Evolutionary conservation across 441 rosid species (phyloP).

Genomic region (Syzygium malaccense): DNA sequence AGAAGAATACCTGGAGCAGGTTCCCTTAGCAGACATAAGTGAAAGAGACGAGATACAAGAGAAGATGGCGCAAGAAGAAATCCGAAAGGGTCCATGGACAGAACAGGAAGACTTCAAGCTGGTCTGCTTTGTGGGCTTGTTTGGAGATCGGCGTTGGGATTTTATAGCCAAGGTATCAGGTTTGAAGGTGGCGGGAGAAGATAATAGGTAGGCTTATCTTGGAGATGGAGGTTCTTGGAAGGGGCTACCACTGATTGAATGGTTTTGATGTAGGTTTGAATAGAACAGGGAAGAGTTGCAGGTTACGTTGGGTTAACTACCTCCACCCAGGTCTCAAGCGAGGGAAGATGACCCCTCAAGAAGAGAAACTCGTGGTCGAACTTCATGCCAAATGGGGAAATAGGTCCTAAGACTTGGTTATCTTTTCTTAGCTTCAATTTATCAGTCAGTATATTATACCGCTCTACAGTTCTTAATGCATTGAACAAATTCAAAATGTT

Average conservation of each 20-base stretch:
- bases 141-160: conserved; percentile 99
- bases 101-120: conserved; percentile 87
- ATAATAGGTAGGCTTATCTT: conserved; percentile 57
- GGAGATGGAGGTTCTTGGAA: conserved; percentile 22
- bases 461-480: not conserved
- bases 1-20: not conserved
- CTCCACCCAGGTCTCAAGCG: conserved; percentile 94
- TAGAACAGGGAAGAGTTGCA: conserved; percentile 99
- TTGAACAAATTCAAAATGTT: not conserved
- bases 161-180: conserved; percentile 99
- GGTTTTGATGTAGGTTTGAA: conserved; percentile 89
- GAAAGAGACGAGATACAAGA: conserved; percentile 4
- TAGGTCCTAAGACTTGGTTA: conserved; percentile 31
- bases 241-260: conserved; percentile 53
- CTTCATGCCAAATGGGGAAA: conserved; percentile 96
- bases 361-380: conserved; percentile 83
- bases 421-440: not conserved
- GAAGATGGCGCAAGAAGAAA: conserved; percentile 61
- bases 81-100: conserved; percentile 96
- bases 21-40: not conserved
- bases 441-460: not conserved
- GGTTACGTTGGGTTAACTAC: conserved; percentile 98
- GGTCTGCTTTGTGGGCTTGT: conserved; percentile 80
- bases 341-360: conserved; percentile 89
- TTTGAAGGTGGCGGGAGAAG: conserved; percentile 99